phyloP scores from a whole-genome alignment of 1,284 basidiomycete genomes.

The Meripilus lineatus region DNA sequence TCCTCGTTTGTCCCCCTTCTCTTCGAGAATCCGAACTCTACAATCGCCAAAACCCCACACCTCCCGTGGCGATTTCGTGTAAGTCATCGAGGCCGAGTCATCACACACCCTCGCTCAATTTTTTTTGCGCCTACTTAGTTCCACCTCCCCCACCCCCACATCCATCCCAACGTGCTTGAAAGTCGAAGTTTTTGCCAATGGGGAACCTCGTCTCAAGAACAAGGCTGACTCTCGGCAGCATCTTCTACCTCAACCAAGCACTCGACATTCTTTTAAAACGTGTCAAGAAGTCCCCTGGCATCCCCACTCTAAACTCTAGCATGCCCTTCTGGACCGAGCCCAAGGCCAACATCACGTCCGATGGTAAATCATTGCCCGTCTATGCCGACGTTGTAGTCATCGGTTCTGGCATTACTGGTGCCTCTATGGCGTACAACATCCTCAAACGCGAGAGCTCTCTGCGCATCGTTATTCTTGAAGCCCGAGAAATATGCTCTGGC shows the following conservation, averaged over 20 bases:
- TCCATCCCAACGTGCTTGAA: neutral
- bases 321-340: slow-evolving; percentile 59
- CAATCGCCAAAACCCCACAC: too few relatives aligned
- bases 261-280: slow-evolving; percentile 22
- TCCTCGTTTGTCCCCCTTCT: neutral
- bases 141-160: neutral
- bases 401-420: slow-evolving; percentile 69
- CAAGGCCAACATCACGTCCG: slow-evolving; percentile 41
- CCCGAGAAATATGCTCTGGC: slow-evolving; percentile 63
- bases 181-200: slow-evolving; percentile 16
- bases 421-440: slow-evolving; percentile 49
- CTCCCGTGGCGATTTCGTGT: too few relatives aligned
- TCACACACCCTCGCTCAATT: neutral
- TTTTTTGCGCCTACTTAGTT: neutral
- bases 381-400: slow-evolving; percentile 62
- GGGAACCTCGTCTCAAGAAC: slow-evolving; percentile 24
- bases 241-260: slow-evolving; percentile 15
- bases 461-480: slow-evolving; percentile 61
- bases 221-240: slow-evolving; percentile 19
- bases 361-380: slow-evolving; percentile 38
- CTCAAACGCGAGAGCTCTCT: slow-evolving; percentile 35
- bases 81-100: neutral
- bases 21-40: neutral
- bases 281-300: slow-evolving; percentile 44
- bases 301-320: slow-evolving; percentile 50